Conservation (phyloP, 345 rosid genomes). For the Clarkia xantiana region DNA sequence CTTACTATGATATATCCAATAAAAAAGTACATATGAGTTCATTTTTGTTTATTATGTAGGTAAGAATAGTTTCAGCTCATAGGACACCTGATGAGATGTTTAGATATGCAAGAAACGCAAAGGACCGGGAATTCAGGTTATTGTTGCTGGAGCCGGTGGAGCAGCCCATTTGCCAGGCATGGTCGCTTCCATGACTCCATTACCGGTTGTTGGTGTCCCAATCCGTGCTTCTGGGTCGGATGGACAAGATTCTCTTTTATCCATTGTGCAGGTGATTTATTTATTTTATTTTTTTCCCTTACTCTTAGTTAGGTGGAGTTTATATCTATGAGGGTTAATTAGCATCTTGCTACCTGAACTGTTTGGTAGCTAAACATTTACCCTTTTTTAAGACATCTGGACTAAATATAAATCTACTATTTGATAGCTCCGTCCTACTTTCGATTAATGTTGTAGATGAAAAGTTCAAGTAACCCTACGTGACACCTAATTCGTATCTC, state of each 20-base stretch:
- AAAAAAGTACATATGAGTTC: background rate
- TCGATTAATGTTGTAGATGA: no score
- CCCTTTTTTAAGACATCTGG: no score
- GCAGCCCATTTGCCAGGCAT: conserved; percentile 98
- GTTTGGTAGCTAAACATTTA: no score
- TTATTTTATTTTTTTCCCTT: background rate
- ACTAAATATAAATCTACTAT: background rate
- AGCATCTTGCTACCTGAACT: no score
- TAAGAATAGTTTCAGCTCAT: conserved; percentile 81
- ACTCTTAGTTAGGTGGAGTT: no score
- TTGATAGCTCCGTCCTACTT: background rate
- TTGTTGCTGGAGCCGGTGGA: conserved; percentile 98
- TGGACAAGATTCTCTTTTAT: conserved; percentile 84
- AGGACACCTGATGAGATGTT: conserved; percentile 84
- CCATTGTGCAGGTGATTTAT: conserved; percentile 80
- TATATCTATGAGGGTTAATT: no score
- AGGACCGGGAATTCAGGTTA: conserved; percentile 58
- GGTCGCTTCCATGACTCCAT: conserved; percentile 89
- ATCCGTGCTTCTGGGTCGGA: conserved; percentile 75
- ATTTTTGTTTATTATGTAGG: conserved; percentile 30
- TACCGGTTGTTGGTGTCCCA: conserved; percentile 87
- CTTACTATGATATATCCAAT: background rate
- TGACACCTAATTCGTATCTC: no score
- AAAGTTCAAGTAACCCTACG: no score
- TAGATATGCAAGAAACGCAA: conserved; percentile 65